Base-by-base conservation (phyloP, 2,329 filamentous ascomycete genomes). In the Pezicula rhizophila region DNA sequence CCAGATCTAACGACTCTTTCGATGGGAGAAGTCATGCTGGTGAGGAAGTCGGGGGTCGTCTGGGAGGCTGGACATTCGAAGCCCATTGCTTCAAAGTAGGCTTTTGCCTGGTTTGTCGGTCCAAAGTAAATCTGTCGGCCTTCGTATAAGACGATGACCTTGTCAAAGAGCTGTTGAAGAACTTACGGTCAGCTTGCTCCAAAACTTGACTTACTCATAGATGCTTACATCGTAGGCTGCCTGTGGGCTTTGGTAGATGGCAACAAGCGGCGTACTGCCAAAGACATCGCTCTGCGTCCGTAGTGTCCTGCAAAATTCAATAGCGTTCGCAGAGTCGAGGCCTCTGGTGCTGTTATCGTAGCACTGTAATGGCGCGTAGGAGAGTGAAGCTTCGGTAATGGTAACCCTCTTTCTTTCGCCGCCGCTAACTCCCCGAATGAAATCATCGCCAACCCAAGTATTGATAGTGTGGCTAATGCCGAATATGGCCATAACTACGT, bases 341-440 rank as follows among this genome's bases (percentile, higher is more conserved):
- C 87, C 87, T 45, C 79, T 75, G 0, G 87, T 91, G 18, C 77
- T 82, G 55, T 89, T 89, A 51, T 86, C 89, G 87, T 88, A 93
- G 52, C 82, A 85, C 63, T 87, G 83, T 2, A 79, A 71, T 37
- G 76, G 80, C 1, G 80, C 78, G 15, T 70, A 64, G 1, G 71
- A 72, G 10, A 77, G 76, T 0, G 79, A 77, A 31, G 87, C 88
- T 66, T 93, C 88, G 1, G 85, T 87, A 52, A 93, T 89, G 40
- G 82, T 87, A 5, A 95, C 88, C 63, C 89, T 82, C 70, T 93
- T 91, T 48, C 83, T 73, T 63, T 88, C 84, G 34, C 85, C 84
- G 20, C 84, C 85, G 6, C 78, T 83, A 0, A 87, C 78, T 42
- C 87, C 87, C 1, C 85, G 80, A 8, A 89, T 75, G 40, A 85